These are phyloP conservation scores for Wallacemonas sp. DNA, from an alignment of 208 protist species.

Conservation along the genomic window DNA sequence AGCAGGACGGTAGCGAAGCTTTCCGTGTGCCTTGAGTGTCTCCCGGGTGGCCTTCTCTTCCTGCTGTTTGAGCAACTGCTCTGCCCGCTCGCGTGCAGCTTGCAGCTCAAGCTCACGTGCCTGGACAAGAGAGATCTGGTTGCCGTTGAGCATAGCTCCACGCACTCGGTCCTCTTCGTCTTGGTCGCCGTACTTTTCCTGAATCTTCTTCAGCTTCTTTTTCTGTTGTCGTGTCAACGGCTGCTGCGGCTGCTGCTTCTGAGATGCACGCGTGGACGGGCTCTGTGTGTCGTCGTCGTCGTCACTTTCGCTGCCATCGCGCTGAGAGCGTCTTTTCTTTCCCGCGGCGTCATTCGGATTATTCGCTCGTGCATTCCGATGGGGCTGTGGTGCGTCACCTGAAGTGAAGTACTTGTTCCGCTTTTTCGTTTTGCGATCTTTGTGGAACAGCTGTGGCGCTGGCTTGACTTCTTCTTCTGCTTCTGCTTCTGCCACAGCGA, in stretches of 20 bases:
- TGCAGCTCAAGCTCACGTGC: slow-evolving; percentile 23
- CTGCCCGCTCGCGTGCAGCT: slow-evolving; percentile 19
- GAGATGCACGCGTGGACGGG: not conserved
- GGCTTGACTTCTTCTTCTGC: not conserved
- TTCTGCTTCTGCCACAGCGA: not conserved
- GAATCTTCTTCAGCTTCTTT: slow-evolving; percentile 77
- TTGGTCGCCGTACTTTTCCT: slow-evolving; percentile 79
- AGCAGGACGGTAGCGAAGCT: slow-evolving; percentile 14
- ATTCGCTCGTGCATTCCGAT: slow-evolving; percentile 21
- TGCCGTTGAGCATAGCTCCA: slow-evolving; percentile 69
- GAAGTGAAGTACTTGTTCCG: slow-evolving; percentile 9
- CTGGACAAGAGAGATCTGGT: slow-evolving; percentile 59
- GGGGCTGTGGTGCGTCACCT: not conserved
- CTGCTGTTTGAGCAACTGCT: slow-evolving; percentile 9
- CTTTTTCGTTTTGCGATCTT: not conserved
- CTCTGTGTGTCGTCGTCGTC: slow-evolving; percentile 9
- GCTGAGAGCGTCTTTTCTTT: not conserved
- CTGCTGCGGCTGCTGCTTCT: slow-evolving; percentile 11
- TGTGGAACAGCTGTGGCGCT: not conserved
- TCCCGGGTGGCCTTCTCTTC: slow-evolving; percentile 16
- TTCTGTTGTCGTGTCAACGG: slow-evolving; percentile 57
- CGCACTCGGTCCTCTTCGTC: slow-evolving; percentile 68
- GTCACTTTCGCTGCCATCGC: not conserved
- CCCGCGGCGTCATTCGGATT: slow-evolving; percentile 1
- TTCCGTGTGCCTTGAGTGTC: slow-evolving; percentile 2